Percentiles rank a stretch among this genome's conserved stretches.
These are phyloP conservation scores for Pseudogymnoascus sp. DNA, from an alignment of 2,329 filamentous ascomycete species.

Conservation along the genomic window DNA sequence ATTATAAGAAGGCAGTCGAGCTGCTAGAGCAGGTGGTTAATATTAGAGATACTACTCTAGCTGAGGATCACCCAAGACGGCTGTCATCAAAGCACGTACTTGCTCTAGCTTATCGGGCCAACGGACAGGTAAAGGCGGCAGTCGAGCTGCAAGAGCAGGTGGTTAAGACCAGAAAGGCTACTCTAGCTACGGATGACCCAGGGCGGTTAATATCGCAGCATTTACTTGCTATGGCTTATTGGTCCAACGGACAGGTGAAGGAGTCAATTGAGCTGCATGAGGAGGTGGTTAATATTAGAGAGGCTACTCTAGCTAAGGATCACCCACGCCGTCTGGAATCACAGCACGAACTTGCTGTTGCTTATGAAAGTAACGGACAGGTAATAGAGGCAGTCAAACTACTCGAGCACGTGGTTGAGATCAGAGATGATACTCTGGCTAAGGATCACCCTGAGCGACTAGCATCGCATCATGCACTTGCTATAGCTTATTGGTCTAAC, in stretches of 20 bases:
- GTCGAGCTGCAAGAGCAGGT: conserved; percentile 8
- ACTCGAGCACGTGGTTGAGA: not conserved
- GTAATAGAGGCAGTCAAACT: too few relatives aligned
- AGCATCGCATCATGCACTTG: conserved; percentile 6
- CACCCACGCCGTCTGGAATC: conserved; percentile 8
- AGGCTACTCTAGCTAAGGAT: not conserved
- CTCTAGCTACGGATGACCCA: conserved; percentile 1
- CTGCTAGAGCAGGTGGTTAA: conserved; percentile 15
- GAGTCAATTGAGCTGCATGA: conserved; percentile 12
- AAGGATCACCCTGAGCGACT: not conserved
- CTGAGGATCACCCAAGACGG: conserved; percentile 3
- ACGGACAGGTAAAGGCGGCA: conserved; percentile 8
- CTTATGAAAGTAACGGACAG: too few relatives aligned
- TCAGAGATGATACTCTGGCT: not conserved
- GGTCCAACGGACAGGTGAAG: not conserved
- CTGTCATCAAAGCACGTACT: conserved; percentile 6
- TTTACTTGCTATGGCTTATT: not conserved
- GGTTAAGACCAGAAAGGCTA: not conserved
- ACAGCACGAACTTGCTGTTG: not conserved
- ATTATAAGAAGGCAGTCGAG: conserved; percentile 7
- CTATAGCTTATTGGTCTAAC: not conserved
- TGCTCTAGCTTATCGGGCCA: conserved; percentile 2
- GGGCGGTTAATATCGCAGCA: not conserved
- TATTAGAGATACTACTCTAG: not conserved
- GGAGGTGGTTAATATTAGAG: conserved; percentile 11